Base-by-base conservation (phyloP, 495 filamentous ascomycete species). In the Sporormia fimetaria region DNA sequence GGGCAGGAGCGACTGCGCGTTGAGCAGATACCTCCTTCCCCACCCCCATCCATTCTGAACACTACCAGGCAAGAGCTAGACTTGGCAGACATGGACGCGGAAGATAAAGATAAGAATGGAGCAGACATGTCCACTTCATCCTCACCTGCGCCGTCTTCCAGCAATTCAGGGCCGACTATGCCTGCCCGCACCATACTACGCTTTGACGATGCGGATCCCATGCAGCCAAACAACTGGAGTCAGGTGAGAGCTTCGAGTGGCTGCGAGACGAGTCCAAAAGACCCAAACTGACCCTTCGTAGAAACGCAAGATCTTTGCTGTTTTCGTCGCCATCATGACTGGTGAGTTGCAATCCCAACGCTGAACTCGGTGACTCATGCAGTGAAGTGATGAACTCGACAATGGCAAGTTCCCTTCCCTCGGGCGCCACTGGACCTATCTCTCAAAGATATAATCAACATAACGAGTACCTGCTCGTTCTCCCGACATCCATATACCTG, bases 301-400 rank as follows among this genome's bases (percentile, higher is more conserved):
- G 67, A 44, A 47, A 29, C 74, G 67, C 54, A 86, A 85, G 45
- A 48, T 63, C 8, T 65, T 64, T 33, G 66, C 81, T 10, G 53
- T 81, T 2, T 35, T 70, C 10, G 65, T 69, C 0, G 44, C 51
- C 7, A 46, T 49, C 4, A 35, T 36, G 25, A 51, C 24, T 23
- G 43, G 43, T 46, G 5, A 12, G 30, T 43, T 20, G 23, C 4
- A 42, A 5, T 4, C 23, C 6, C 12, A 4, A 12, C n/a, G 8
- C 31, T 31, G 32, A 37, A 4, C 14, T 28, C 33, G n/a, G n/a
- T n/a, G n/a, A n/a, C n/a, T n/a, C n/a, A n/a, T n/a, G n/a, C n/a
- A n/a, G n/a, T n/a, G n/a, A n/a, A 21, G 80, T 87, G 29, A 57
- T 83, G 54, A 87, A 86, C 60, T 77, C 71, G 23, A 85, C 81